Base-by-base conservation (phyloP, 2,329 filamentous ascomycete species). In the Onygena corvina region DNA sequence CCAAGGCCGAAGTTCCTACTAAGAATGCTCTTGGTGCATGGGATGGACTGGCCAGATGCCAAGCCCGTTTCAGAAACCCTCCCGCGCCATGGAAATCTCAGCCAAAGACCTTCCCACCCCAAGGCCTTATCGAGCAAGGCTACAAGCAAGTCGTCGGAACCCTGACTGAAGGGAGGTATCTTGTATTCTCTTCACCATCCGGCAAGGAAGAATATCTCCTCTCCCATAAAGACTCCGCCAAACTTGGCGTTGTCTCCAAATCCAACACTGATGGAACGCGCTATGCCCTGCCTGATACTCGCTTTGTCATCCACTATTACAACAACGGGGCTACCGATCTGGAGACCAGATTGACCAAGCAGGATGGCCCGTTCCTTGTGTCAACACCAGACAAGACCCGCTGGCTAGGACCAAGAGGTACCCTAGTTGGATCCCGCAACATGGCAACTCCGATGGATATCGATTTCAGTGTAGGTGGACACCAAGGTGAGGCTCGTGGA, bases 161-260 rank as follows among this genome's bases (percentile, higher is more conserved):
- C 18, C 61, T 78, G 21, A 77, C 73, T 3, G 75, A 78, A 57
- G 76, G 75, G 8, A 72, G 74, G 14, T 76, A 72, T 55, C 64
- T 78, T 11, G 70, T 72, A 3, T 72, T 77, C 48, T 50, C 48
- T n/a, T 18, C 74, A 60, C 63, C 48, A 59, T 63, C 29, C 70
- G 36, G 48, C 23, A 21, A 23, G 21, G 44, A 48, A n/a, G 49
- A 47, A 14, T 40, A 34, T 34, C 34, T 52, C 11, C 30, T 50
- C 11, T 12, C 49, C 14, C 50, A 50, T 21, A 46, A 50, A 11
- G 21, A 36, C 12, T n/a, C 18, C 5, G 7, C n/a, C 16, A 42
- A 36, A 20, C 34, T 33, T 18, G 3, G 25, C 42, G 44, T 30
- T 33, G 16, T 36, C 14, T 31, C 21, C n/a, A 14, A 35, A 20